Conservation (phyloP, 2,329 filamentous ascomycete genomes). For the Penicillium verrucosum region DNA sequence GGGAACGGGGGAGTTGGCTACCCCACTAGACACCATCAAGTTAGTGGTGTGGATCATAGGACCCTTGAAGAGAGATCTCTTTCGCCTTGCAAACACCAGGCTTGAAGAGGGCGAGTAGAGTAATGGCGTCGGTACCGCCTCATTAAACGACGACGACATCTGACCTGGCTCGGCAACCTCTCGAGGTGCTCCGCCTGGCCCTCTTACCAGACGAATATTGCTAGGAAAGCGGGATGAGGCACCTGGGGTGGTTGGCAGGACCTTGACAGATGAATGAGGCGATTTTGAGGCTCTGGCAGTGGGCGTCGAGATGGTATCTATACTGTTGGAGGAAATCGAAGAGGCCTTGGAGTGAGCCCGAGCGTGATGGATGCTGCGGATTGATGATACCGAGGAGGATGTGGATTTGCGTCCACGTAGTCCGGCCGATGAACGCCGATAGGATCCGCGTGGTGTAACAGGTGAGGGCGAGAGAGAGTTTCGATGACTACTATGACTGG, state of each 20-base stretch:
- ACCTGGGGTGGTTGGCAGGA: constrained; percentile 87
- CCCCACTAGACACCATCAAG: constrained; percentile 33
- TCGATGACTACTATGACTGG: constrained; percentile 46
- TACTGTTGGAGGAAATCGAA: constrained; percentile 79
- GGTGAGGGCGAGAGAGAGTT: constrained; percentile 84
- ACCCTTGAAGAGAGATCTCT: constrained; percentile 46
- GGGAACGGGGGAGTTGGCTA: constrained; percentile 35
- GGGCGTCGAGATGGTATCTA: constrained; percentile 65
- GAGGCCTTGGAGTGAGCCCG: constrained; percentile 92
- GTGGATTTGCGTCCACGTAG: constrained; percentile 92
- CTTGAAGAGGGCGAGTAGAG: constrained; percentile 42
- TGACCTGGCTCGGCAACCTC: constrained; percentile 27
- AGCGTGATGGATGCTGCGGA: constrained; percentile 85
- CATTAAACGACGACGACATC: constrained; percentile 38
- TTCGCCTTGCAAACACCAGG: constrained; percentile 47
- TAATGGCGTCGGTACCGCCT: constrained; percentile 35
- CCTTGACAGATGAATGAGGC: constrained; percentile 87
- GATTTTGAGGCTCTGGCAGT: constrained; percentile 66
- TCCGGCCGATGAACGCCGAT: constrained; percentile 77
- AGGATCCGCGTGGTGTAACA: constrained; percentile 80
- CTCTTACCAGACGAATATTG: constrained; percentile 78
- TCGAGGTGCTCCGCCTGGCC: constrained; percentile 27
- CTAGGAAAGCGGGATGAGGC: constrained; percentile 69
- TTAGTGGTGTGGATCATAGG: constrained; percentile 43
- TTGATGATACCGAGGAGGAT: constrained; percentile 88